phyloP scores from a whole-genome alignment of 345 rosid genomes.

The Litchi chinensis region DNA sequence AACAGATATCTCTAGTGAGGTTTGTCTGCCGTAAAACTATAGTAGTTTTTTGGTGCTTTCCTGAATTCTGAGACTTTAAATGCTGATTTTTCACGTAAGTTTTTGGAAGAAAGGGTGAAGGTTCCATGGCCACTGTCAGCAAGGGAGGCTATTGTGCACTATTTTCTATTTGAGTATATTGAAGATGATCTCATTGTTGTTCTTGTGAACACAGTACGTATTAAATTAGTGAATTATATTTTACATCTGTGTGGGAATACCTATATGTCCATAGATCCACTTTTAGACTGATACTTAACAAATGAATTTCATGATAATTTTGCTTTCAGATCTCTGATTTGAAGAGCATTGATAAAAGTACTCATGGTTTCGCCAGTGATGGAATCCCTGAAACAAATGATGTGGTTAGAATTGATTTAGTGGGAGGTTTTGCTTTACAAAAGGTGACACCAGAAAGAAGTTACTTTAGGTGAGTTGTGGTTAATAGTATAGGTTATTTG shows the following conservation, averaged over 20 bases:
- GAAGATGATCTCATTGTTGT: constrained; percentile 69
- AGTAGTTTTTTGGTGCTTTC: constrained; percentile 10
- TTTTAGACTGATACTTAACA: not conserved
- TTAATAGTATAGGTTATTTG: not conserved
- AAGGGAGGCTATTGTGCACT: constrained; percentile 83
- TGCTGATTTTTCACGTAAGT: constrained; percentile 34
- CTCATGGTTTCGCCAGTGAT: constrained; percentile 58
- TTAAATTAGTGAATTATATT: constrained; percentile 14
- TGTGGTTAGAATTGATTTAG: constrained; percentile 72
- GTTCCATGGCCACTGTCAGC: constrained; percentile 83
- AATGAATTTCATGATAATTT: constrained; percentile 6
- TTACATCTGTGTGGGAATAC: constrained; percentile 10
- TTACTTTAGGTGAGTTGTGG: constrained; percentile 68
- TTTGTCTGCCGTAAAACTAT: constrained; percentile 33
- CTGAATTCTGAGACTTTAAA: constrained; percentile 21
- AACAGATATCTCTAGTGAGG: constrained; percentile 83
- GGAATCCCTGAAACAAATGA: constrained; percentile 62
- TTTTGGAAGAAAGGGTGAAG: constrained; percentile 91
- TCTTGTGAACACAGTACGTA: constrained; percentile 68
- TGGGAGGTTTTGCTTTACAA: constrained; percentile 89
- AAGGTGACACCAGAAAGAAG: constrained; percentile 79
- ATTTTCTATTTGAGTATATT: constrained; percentile 63
- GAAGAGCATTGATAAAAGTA: constrained; percentile 50
- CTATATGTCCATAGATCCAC: not conserved
- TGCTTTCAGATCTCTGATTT: constrained; percentile 65